Base-by-base conservation (phyloP, 2,329 filamentous ascomycete species). In the Triangularia verruculosa region DNA sequence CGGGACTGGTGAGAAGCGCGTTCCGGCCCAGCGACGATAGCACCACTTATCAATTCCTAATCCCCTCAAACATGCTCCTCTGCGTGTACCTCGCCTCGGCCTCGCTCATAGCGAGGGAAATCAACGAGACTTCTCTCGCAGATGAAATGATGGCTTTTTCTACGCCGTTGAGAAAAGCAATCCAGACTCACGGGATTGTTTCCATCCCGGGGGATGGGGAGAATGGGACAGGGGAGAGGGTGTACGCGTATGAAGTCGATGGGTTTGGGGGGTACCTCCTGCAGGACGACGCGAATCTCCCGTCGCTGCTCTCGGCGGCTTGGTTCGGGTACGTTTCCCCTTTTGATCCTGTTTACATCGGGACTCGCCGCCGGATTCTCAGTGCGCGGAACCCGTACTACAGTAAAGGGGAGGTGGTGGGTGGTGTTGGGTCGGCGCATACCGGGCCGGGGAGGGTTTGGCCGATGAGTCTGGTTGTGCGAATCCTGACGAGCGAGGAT, bases 1-100 rank as follows among this genome's bases (percentile, higher is more conserved):
- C 92, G 1, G 92, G 92, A 0, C 83, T 97, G 58, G 85, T 97
- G 51, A 86, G 94, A 61, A 93, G 90, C 68, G 92, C 93, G 28
- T 97, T 97, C 80, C 85, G 94, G 1, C 94, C 93, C 0, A 94
- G 90, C 64, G 94, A 98, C 74, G 94, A 97, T 74, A 87, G 92
- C 13, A 92, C 90, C 0, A 90, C 91, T 43, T 88, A 92, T 65
- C 92, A 94, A 73, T 94, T 93, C 75, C 88, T 96, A 70, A 91
- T 97, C 70, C 94, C 94, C 0, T 88, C 90, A 30, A 98, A 97
- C 74, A 92, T 92, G 89, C 91, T 92, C 89, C 88, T 92, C 68
- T 81, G 87, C 30, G 78, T 83, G 22, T 90, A 87, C 69, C 81
- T 93, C 2, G 77, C 78, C 11, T 78, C 80, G 0, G 74, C 82